Conservation (phyloP, 306 rosid species). For the Abrus pulchellus region DNA sequence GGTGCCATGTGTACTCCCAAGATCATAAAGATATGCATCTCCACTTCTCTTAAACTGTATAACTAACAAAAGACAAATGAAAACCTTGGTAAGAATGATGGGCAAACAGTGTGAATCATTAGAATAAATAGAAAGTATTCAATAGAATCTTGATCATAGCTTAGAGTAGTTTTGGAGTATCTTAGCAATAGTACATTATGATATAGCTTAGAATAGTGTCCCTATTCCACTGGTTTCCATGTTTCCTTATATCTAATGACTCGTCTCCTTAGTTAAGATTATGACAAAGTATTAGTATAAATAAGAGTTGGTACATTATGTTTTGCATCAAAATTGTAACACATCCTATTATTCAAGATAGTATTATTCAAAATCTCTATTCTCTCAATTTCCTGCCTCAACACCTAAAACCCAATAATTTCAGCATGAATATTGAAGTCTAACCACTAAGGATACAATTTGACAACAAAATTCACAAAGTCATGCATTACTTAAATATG, state of each 20-base stretch:
- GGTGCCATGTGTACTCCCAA: constrained; percentile 98
- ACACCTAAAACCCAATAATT: neutral
- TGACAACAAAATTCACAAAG: constrained; percentile 30
- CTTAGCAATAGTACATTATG: neutral
- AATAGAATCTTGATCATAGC: neutral
- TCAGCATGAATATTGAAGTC: constrained; percentile 1
- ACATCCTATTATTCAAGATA: neutral
- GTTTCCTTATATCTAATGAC: neutral
- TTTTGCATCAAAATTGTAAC: neutral
- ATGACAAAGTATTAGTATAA: neutral
- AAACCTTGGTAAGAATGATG: constrained; percentile 45
- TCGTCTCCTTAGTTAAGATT: neutral
- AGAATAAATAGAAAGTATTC: neutral
- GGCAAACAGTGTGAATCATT: neutral
- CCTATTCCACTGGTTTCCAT: neutral
- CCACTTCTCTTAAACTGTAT: constrained; percentile 88
- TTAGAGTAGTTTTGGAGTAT: neutral
- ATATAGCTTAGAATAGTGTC: neutral
- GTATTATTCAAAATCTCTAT: neutral
- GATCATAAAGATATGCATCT: constrained; percentile 85
- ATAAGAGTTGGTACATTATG: neutral
- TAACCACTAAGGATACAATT: neutral
- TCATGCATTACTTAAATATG: constrained; percentile 8
- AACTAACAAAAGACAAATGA: constrained; percentile 61
- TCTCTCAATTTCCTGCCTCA: neutral